Evolutionary conservation across 1,284 basidiomycete genomes (phyloP).

Genomic region (Rhodotorula sp.): DNA sequence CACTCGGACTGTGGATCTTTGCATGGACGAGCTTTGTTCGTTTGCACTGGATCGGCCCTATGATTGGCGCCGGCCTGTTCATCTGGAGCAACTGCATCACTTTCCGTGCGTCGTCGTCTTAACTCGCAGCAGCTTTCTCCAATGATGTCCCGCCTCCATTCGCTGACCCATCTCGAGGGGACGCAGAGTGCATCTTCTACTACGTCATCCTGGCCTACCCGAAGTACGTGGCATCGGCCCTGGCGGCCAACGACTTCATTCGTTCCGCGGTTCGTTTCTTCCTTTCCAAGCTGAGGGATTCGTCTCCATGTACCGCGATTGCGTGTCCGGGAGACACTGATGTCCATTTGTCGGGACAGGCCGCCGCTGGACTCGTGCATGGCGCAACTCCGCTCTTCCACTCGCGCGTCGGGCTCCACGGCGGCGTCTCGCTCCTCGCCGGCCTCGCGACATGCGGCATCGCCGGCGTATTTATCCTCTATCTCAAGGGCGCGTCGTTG

Average conservation of each 20-base stretch:
- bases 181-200: conserved; percentile 24
- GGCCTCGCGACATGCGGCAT: conserved; percentile 45
- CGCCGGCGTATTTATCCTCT: conserved; percentile 28
- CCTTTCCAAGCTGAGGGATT: neutral
- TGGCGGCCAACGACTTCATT: conserved; percentile 37
- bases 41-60: conserved; percentile 26
- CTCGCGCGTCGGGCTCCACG: conserved; percentile 33
- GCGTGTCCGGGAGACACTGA: too few species aligned
- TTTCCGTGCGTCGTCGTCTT: neutral
- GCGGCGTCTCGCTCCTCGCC: conserved; percentile 43
- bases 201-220: conserved; percentile 26
- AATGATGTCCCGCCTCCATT: too few species aligned
- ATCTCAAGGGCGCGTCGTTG: conserved; percentile 2
- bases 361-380: conserved; percentile 26
- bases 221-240: conserved; percentile 32
- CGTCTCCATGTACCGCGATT: neutral
- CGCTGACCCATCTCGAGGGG: neutral
- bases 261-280: conserved; percentile 3
- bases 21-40: conserved; percentile 9
- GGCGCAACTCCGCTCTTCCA: conserved; percentile 29
- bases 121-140: neutral
- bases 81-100: conserved; percentile 8
- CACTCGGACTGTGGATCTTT: conserved; percentile 28
- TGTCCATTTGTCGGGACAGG: neutral
- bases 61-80: conserved; percentile 23